Evolutionary conservation across 1,139 yeast genomes (phyloP), one percentile per base, ranked within the genome.

Genomic region (Petasospora rhodanensis): DNA sequence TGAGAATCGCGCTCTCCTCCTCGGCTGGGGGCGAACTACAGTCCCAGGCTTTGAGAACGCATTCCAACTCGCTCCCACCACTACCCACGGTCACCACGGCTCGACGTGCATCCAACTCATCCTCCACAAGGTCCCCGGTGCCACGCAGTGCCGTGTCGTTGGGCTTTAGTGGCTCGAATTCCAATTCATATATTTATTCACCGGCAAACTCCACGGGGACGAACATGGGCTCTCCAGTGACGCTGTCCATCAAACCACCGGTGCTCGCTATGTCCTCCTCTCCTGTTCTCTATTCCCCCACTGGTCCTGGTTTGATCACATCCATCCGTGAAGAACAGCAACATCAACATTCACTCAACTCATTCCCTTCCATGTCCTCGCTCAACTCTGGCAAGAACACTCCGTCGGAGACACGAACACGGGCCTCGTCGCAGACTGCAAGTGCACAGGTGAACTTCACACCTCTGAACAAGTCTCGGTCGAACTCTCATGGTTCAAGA

Each of bases 11-110:
- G n/a, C n/a, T n/a, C n/a, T 20, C 32, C 3, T n/a, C 31, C 10
- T 18, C 22, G 11, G 28, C 31, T 13, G 32, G 29, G 4, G 10
- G 21, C 24, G 9, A 11, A 12, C 18, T n/a, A 13, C 30, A n/a
- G n/a, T 20, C 6, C 24, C 32, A 28, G 27, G 14, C 25, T 7
- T n/a, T n/a, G n/a, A 32, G 54, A 28, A 12, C 34, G 0, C 51
- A 47, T 27, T 43, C 52, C 7, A 46, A 49, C 16, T 49, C 56
- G 18, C 28, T 54, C 16, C 59, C 59, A 4, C 55, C 55, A 14
- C 35, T 54, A 16, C 58, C 58, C 1, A 42, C 57, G 2, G 57
- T 54, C 7, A 50, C 57, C 7, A 54, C 59, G 1, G 32, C 49
- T 10, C 47, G 54, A 15, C 42, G 54, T 12, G 29, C 51, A 4